A percentile compares a stretch with the other conserved stretches of the same genome.
These are phyloP conservation scores for Solanum pinnatisectum DNA, from an alignment of 257 asterid genomes.

Conservation along the genomic window DNA sequence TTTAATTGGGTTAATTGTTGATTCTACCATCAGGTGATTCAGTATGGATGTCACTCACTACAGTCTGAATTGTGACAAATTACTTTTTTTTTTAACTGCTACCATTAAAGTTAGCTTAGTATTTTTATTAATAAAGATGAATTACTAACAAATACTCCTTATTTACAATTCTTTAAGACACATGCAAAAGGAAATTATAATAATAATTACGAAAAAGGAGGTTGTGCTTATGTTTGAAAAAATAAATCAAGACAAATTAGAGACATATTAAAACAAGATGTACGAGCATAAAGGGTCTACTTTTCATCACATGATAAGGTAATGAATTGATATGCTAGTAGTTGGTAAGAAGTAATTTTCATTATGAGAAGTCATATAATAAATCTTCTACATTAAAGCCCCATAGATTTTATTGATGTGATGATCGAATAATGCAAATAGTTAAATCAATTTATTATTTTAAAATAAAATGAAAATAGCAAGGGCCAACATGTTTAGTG, in stretches of 20 bases:
- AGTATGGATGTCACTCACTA: rapidly evolving
- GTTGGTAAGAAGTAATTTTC: not conserved
- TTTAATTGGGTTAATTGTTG: not conserved
- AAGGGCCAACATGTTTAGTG: not conserved
- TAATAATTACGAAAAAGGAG: not conserved
- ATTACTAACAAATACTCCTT: not conserved
- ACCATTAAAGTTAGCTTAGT: not conserved
- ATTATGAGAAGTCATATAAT: not conserved
- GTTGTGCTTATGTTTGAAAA: not conserved
- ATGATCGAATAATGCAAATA: not conserved
- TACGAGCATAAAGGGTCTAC: not conserved
- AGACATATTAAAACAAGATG: not conserved
- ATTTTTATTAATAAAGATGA: not conserved
- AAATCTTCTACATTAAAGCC: not conserved
- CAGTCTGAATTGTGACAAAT: no score
- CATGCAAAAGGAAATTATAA: not conserved
- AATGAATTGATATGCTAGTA: not conserved
- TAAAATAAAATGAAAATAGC: not conserved
- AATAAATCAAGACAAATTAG: not conserved
- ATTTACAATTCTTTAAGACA: not conserved
- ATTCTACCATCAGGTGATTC: not conserved
- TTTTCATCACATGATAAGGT: not conserved
- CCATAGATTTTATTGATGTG: not conserved
- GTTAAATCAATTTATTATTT: not conserved
- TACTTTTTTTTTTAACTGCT: not conserved